A percentile compares a stretch with the other conserved stretches of the same genome.
phyloP scores from a whole-genome alignment of 805 yeast species.

The Cyberlindnera meyerae region DNA sequence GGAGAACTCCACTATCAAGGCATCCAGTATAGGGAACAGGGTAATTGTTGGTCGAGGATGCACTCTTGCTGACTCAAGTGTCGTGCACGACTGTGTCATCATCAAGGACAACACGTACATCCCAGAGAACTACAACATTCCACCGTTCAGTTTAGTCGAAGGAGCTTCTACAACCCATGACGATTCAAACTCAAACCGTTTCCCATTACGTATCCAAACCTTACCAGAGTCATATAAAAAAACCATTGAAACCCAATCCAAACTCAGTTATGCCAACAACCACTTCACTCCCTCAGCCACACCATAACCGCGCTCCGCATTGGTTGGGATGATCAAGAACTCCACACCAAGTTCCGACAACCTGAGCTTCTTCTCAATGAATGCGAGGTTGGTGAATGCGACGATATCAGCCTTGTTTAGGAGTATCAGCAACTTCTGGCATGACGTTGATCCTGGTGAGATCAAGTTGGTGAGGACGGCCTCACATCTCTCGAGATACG shows the following conservation, averaged over 20 bases:
- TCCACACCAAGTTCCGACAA: slow-evolving; percentile 9
- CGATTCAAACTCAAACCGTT: neutral
- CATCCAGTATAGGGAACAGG: slow-evolving; percentile 43
- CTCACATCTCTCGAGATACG: slow-evolving; percentile 10
- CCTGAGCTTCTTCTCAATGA: slow-evolving; percentile 14
- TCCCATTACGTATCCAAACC: slow-evolving; percentile 9
- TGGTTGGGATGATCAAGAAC: slow-evolving; percentile 18
- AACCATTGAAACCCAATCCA: slow-evolving; percentile 23
- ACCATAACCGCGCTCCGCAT: slow-evolving; percentile 19
- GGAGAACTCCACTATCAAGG: slow-evolving; percentile 27
- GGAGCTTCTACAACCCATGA: neutral
- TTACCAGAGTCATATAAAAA: slow-evolving; percentile 28
- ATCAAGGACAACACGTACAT: slow-evolving; percentile 37
- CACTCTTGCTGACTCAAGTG: slow-evolving; percentile 31
- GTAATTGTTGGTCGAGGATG: slow-evolving; percentile 43
- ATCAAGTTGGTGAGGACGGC: slow-evolving; percentile 7
- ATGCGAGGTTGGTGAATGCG: slow-evolving; percentile 2
- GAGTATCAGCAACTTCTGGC: slow-evolving; percentile 18
- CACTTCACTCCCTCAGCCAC: slow-evolving; percentile 25
- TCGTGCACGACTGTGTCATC: slow-evolving; percentile 49
- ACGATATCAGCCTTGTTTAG: slow-evolving; percentile 20
- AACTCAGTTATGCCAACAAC: slow-evolving; percentile 22
- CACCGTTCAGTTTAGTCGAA: slow-evolving; percentile 45
- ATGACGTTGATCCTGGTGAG: slow-evolving; percentile 3
- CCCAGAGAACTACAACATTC: slow-evolving; percentile 41